Evolutionary conservation across 257 asterid species (phyloP).

Genomic region (Eucommia ulmoides): DNA sequence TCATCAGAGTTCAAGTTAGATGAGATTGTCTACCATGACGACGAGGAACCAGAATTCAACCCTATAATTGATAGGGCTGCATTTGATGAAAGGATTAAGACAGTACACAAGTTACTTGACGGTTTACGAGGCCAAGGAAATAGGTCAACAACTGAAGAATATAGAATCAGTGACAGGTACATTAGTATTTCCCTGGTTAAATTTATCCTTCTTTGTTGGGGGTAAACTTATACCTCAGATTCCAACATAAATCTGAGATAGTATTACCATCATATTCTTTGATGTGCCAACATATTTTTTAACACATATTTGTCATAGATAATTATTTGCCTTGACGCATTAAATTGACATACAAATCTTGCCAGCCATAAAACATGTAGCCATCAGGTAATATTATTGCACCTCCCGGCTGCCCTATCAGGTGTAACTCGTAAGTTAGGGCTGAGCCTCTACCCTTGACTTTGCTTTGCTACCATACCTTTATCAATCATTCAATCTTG

Average conservation of each 20-base stretch:
- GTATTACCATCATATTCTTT: background rate
- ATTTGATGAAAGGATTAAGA: slow-evolving; percentile 13
- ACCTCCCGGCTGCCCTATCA: no score
- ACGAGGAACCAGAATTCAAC: slow-evolving; percentile 8
- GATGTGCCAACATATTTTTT: background rate
- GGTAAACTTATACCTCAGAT: background rate
- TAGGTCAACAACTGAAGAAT: slow-evolving; percentile 18
- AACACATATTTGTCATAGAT: no score
- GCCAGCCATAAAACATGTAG: no score
- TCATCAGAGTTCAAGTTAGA: slow-evolving; percentile 22
- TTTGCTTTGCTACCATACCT: no score
- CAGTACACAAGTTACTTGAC: slow-evolving; percentile 11
- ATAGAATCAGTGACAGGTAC: slow-evolving; percentile 25
- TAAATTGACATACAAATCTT: no score
- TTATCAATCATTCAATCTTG: no score
- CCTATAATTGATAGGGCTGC: slow-evolving; percentile 10
- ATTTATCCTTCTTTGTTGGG: background rate
- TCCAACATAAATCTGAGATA: background rate
- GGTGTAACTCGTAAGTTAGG: no score
- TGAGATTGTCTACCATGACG: slow-evolving; percentile 8
- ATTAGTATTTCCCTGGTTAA: background rate
- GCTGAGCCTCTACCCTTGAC: no score
- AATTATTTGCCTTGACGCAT: no score
- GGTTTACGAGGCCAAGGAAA: slow-evolving; percentile 18
- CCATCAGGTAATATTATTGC: no score